Base-by-base conservation (phyloP, 257 asterid species). In the Solanum peruvianum region DNA sequence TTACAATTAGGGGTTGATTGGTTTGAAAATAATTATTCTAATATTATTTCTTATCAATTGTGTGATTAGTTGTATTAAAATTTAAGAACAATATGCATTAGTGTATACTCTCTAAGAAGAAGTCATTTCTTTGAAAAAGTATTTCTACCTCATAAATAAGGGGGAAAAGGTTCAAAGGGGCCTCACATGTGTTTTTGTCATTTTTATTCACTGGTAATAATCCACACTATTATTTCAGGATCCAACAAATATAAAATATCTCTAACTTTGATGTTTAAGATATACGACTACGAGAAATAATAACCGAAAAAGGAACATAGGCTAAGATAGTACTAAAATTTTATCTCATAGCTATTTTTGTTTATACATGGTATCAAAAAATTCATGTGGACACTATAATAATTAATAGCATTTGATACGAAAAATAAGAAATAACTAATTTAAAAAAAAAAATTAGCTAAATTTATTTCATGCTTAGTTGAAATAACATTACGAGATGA, bases 371-470 rank as follows among this genome's bases (percentile, higher is more conserved):
- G 21, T 49, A 49, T 21, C 60, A 49, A 49, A 49, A 3, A 49
- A 15, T 49, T 8, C 9, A 15, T 35, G 5, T 35, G 39, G 39
- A 35, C 3, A 35, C 39, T 35, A 7, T 35, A 35, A 35, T 35
- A 35, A 35, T 5, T 5, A 35, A 35, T 35, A 35, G 39, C 9
- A 49, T 15, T 52, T 52, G 62, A 3, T 52, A 52, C 4, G 0
- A 52, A 6, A 1, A 23, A 52, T 16, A 52, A 52, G 1, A 5
- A 16, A 6, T 16, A 52, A 52, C 2, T 52, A 52, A 52, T 52
- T 52, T 3, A 0, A 6, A 52, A 5, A 16, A 31, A 31, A 3
- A 3, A 3, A 2, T n/a, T n/a, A 3, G 1, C 2, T 16, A 21
- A 52, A 21, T 16, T 52, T 52, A 52, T 52, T 7, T 20, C 2